Percentiles rank a stretch among this genome's conserved stretches.
Conservation (phyloP, 305 asterid species). For the Rubia occidens region DNA sequence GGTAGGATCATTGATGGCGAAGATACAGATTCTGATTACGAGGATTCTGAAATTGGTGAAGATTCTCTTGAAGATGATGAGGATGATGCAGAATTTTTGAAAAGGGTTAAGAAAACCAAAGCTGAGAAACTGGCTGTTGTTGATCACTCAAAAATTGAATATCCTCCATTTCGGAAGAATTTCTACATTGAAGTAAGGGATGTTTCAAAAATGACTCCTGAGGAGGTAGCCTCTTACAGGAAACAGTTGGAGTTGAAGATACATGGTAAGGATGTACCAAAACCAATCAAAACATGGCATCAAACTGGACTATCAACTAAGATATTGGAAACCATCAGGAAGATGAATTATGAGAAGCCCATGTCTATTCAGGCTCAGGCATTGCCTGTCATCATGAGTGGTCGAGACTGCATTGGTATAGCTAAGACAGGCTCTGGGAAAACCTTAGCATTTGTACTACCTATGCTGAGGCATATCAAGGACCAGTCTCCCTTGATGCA, state of each 20-base stretch:
- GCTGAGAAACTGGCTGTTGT: slow-evolving; percentile 78
- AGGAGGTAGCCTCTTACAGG: slow-evolving; percentile 71
- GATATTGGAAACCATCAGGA: slow-evolving; percentile 69
- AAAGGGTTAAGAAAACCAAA: slow-evolving; percentile 90
- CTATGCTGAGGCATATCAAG: slow-evolving; percentile 94
- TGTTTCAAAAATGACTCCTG: slow-evolving; percentile 59
- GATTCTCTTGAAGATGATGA: slow-evolving; percentile 77
- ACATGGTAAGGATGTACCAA: slow-evolving; percentile 92
- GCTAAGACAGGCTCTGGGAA: slow-evolving; percentile 98
- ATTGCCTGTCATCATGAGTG: slow-evolving; percentile 86
- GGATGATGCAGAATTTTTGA: slow-evolving; percentile 88
- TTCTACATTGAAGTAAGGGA: slow-evolving; percentile 88
- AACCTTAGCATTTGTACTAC: slow-evolving; percentile 90
- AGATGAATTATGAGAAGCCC: slow-evolving; percentile 70
- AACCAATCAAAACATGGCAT: slow-evolving; percentile 86
- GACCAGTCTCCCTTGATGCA: slow-evolving; percentile 80
- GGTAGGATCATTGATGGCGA: slow-evolving; percentile 91
- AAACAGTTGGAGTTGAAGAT: slow-evolving; percentile 77
- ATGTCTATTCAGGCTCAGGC: slow-evolving; percentile 96
- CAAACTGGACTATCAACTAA: slow-evolving; percentile 88
- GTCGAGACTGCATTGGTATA: slow-evolving; percentile 91
- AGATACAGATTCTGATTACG: slow-evolving; percentile 75
- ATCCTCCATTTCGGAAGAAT: slow-evolving; percentile 71
- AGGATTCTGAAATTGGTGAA: slow-evolving; percentile 47
- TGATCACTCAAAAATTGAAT: slow-evolving; percentile 79